A percentile compares a stretch with the other conserved stretches of the same genome.
These are phyloP conservation scores for Yamadazyma songkhlaensis DNA, from an alignment of 1,139 yeast species.

Conservation along the genomic window DNA sequence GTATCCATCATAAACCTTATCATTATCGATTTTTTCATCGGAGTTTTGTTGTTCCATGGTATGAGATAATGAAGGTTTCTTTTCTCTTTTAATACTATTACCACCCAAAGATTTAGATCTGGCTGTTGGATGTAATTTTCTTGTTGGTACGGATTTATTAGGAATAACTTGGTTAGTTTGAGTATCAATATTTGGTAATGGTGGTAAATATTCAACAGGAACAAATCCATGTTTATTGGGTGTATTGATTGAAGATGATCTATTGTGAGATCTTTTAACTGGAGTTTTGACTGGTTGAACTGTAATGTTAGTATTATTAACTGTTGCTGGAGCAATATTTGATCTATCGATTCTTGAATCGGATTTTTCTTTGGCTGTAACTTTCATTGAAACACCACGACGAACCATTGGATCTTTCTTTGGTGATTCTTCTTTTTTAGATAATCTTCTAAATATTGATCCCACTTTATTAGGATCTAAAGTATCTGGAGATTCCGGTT, in stretches of 20 bases:
- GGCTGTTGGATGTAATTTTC: constrained; percentile 70
- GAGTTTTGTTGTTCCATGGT: constrained; percentile 40
- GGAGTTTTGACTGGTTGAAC: not conserved
- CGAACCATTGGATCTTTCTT: constrained; percentile 50
- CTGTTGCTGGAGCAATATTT: constrained; percentile 8
- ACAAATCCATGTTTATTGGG: constrained; percentile 40
- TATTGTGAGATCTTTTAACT: constrained; percentile 19
- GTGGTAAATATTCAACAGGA: constrained; percentile 48
- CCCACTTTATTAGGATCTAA: constrained; percentile 38
- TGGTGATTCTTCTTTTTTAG: constrained; percentile 28
- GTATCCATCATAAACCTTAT: constrained; percentile 43
- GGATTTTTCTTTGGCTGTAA: constrained; percentile 54
- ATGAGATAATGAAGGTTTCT: constrained; percentile 52
- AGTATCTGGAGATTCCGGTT: constrained; percentile 23
- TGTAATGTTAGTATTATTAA: constrained; percentile 2
- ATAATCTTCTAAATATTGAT: constrained; percentile 38
- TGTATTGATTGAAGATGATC: constrained; percentile 27
- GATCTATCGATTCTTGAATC: constrained; percentile 14
- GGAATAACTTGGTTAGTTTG: constrained; percentile 23
- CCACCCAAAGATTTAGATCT: constrained; percentile 85
- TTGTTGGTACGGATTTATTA: constrained; percentile 8
- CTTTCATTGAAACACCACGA: constrained; percentile 61
- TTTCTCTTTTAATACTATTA: constrained; percentile 59
- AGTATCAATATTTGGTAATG: constrained; percentile 43
- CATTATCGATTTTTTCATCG: constrained; percentile 31